Percentiles rank a stretch among this genome's conserved stretches.
phyloP scores from a whole-genome alignment of 352 stramenopile species.

The Globisporangium mamillatum region DNA sequence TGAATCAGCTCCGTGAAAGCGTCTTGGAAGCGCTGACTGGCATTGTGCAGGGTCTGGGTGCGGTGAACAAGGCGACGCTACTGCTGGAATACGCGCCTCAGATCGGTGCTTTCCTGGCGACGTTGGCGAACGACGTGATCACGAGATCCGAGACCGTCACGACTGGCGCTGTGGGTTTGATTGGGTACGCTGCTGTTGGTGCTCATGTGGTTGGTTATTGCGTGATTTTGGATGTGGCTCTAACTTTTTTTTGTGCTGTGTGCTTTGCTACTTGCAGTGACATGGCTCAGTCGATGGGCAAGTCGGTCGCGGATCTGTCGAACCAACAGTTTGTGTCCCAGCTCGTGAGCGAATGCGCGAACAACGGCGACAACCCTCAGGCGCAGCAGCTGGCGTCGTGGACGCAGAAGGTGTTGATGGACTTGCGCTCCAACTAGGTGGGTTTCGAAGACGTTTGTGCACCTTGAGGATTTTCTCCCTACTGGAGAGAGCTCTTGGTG shows the following conservation, averaged over 20 bases:
- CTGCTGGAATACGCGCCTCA: slow-evolving; percentile 80
- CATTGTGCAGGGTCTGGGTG: slow-evolving; percentile 94
- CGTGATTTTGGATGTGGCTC: background rate
- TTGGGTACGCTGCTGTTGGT: slow-evolving; percentile 61
- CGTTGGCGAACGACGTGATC: slow-evolving; percentile 72
- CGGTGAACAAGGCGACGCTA: slow-evolving; percentile 84
- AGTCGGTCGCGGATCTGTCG: slow-evolving; percentile 55
- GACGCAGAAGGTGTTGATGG: slow-evolving; percentile 76
- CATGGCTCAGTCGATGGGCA: slow-evolving; percentile 77
- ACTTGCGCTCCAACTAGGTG: slow-evolving; percentile 51
- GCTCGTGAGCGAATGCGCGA: slow-evolving; percentile 70
- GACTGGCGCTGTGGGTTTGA: slow-evolving; percentile 87
- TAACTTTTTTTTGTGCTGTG: slow-evolving; percentile 15
- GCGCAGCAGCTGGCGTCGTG: slow-evolving; percentile 67
- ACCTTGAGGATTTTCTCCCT: background rate
- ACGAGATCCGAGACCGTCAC: slow-evolving; percentile 90
- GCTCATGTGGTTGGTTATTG: slow-evolving; percentile 1
- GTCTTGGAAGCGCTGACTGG: slow-evolving; percentile 97
- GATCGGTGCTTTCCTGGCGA: slow-evolving; percentile 89
- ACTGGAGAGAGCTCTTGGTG: background rate
- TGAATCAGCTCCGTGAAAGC: slow-evolving; percentile 94
- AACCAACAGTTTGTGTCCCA: slow-evolving; percentile 71
- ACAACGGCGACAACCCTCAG: slow-evolving; percentile 60
- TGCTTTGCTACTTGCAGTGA: slow-evolving; percentile 50
- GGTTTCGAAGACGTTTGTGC: background rate